Conservation (phyloP, 441 rosid genomes). For the Euphorbia celastroides region DNA sequence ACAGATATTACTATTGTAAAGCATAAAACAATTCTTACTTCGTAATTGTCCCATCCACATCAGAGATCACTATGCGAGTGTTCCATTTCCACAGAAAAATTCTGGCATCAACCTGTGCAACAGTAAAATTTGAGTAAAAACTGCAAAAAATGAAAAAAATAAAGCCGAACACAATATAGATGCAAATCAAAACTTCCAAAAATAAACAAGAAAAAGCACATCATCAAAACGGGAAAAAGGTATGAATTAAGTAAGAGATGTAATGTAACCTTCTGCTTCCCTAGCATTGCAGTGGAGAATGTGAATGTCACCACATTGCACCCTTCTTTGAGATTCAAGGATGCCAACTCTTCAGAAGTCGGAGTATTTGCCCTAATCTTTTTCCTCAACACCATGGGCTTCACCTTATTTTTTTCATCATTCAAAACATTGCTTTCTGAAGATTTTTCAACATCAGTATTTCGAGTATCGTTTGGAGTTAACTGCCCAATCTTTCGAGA, state of each 20-base stretch:
- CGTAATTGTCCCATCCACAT: conserved; percentile 98
- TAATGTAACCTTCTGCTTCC: conserved; percentile 70
- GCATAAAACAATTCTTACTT: conserved; percentile 42
- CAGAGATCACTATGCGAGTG: conserved; percentile 80
- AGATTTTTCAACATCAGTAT: conserved; percentile 28
- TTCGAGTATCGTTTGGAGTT: conserved; percentile 26
- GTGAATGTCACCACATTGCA: conserved; percentile 69
- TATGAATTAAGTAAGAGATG: conserved; percentile 3
- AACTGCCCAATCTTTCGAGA: conserved; percentile 30
- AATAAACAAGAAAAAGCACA: neutral
- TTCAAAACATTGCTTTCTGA: conserved; percentile 22
- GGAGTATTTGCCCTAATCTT: conserved; percentile 57
- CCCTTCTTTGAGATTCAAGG: conserved; percentile 79
- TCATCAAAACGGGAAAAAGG: neutral
- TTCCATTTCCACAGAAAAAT: conserved; percentile 97
- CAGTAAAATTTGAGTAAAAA: conserved; percentile 3
- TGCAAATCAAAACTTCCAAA: neutral
- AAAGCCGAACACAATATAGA: neutral
- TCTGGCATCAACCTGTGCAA: conserved; percentile 80
- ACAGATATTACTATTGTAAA: neutral
- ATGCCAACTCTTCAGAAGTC: conserved; percentile 81
- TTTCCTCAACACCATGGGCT: conserved; percentile 44
- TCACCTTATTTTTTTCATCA: conserved; percentile 25
- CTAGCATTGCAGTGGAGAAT: conserved; percentile 87
- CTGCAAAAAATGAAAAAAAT: neutral